Evolutionary conservation across 768 basidiomycete genomes (phyloP), one percentile per base, ranked within the genome.

Genomic region (Lyophyllum decastes): DNA sequence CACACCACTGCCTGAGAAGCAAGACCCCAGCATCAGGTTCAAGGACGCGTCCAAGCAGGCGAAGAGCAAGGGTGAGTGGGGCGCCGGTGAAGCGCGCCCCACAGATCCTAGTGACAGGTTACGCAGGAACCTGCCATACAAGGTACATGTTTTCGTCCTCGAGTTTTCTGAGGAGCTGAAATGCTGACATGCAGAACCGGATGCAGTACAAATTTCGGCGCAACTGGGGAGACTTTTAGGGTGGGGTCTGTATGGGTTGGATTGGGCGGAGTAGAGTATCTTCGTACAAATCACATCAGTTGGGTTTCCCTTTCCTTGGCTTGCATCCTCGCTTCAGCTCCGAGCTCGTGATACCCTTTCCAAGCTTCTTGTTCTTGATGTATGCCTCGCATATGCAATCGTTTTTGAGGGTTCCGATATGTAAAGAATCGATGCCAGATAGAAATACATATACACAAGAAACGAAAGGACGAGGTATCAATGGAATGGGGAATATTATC

Each of bases 171-270:
- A 25, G 46, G 17, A 55, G 53, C 58, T 67, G 51, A 74, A 71
- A 72, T 64, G 65, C 81, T 90, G 64, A 88, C 72, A 27, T 64
- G 46, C 62, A 85, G 83, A 76, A 74, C 59, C 83, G 82, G 44
- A 79, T 89, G 73, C 85, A 94, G 92, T 94, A 93, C 73, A 94
- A 94, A 74, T 93, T 94, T 84, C 85, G 86, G 51, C 84, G 90
- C 57, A 91, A 76, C 64, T 94, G 92, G 91, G 90, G 90, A 43
- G 92, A 94, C 71, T 94, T 94, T 72, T 94, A 66, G 80, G 52
- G 55, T 40, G 8, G 35, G 40, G n/a, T 17, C 14, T 38, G 35
- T 3, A 38, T 47, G 10, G 22, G 11, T 35, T 53, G 46, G 41
- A n/a, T 27, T 38, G 22, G 33, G 11, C 44, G 17, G 21, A 26